A percentile compares a stretch with the other conserved stretches of the same genome.
Evolutionary conservation across 2,329 filamentous ascomycete species (phyloP).

Genomic region (Aspergillus intermedius): DNA sequence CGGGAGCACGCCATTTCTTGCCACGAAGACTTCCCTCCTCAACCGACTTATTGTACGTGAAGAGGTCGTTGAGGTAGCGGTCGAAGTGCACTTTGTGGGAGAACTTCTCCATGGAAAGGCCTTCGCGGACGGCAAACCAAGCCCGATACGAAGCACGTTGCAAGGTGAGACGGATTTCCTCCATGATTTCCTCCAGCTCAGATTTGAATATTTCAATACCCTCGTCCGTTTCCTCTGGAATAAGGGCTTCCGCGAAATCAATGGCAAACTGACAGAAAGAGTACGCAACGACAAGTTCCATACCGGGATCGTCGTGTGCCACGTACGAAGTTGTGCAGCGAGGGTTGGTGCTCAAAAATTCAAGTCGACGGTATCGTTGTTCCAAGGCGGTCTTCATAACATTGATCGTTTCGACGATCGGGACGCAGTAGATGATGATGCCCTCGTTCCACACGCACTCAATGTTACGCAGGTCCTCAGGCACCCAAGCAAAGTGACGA

Average conservation of each 20-base stretch:
- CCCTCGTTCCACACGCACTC: constrained; percentile 22
- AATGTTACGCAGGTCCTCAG: constrained; percentile 17
- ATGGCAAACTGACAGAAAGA: constrained; percentile 25
- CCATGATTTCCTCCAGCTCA: constrained; percentile 10
- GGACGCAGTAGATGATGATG: constrained; percentile 15
- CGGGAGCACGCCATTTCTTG: constrained; percentile 11
- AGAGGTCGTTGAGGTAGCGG: constrained; percentile 17
- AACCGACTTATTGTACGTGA: constrained; percentile 14
- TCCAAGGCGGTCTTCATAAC: constrained; percentile 11
- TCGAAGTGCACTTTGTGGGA: constrained; percentile 9
- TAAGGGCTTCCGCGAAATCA: constrained; percentile 20
- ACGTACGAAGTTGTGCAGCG: constrained; percentile 10
- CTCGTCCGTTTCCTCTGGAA: constrained; percentile 3
- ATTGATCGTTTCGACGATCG: constrained; percentile 3
- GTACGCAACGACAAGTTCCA: constrained; percentile 27
- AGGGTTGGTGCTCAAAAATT: constrained; percentile 19
- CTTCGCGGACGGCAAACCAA: constrained; percentile 21
- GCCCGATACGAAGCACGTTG: constrained; percentile 21
- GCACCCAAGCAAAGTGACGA: constrained; percentile 19
- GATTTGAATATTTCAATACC: constrained; percentile 1
- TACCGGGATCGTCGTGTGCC: constrained; percentile 18
- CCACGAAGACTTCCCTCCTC: constrained; percentile 9
- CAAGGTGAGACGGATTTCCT: constrained; percentile 20
- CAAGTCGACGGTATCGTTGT: constrained; percentile 15
- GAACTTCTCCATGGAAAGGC: constrained; percentile 9